Evolutionary conservation across 192 early-diverging fungal species (phyloP).

Genomic region (Coemansia sp.): DNA sequence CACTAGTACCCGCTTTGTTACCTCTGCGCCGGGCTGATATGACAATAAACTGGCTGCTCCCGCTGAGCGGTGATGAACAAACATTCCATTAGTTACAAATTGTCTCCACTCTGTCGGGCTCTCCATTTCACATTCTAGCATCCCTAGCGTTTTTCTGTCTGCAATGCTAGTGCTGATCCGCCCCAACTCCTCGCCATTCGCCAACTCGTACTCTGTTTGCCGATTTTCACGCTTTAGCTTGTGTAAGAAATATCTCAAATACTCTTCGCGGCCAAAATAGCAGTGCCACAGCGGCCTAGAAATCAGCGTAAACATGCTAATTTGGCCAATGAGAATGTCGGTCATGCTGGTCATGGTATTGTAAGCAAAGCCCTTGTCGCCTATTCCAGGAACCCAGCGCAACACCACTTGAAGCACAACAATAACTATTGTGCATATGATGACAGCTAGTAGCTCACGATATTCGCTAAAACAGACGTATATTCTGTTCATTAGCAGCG

Average conservation of each 20-base stretch:
- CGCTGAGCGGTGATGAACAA: neutral
- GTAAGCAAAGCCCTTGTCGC: conserved; percentile 31
- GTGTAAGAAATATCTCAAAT: conserved; percentile 26
- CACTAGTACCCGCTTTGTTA: neutral
- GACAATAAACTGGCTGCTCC: neutral
- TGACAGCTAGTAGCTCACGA: conserved; percentile 31
- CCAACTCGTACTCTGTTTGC: conserved; percentile 39
- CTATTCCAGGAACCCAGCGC: conserved; percentile 36
- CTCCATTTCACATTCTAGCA: neutral
- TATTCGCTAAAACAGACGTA: conserved; percentile 45
- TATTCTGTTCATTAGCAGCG: conserved; percentile 16
- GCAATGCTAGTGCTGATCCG: conserved; percentile 10
- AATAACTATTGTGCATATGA: conserved; percentile 14
- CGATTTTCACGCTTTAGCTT: conserved; percentile 24
- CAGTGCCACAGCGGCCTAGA: conserved; percentile 30
- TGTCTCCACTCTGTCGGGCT: conserved; percentile 22
- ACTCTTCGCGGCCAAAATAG: conserved; percentile 18
- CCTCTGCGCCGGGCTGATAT: neutral
- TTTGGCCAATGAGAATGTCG: conserved; percentile 30
- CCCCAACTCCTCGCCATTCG: conserved; percentile 31
- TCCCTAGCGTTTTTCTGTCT: neutral
- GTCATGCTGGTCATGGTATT: conserved; percentile 35
- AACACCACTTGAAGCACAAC: conserved; percentile 33
- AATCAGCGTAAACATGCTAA: conserved; percentile 23
- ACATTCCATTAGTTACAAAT: conserved; percentile 20